Base-by-base conservation (phyloP, 108 stramenopile genomes). In the Bacterosira constricta region DNA sequence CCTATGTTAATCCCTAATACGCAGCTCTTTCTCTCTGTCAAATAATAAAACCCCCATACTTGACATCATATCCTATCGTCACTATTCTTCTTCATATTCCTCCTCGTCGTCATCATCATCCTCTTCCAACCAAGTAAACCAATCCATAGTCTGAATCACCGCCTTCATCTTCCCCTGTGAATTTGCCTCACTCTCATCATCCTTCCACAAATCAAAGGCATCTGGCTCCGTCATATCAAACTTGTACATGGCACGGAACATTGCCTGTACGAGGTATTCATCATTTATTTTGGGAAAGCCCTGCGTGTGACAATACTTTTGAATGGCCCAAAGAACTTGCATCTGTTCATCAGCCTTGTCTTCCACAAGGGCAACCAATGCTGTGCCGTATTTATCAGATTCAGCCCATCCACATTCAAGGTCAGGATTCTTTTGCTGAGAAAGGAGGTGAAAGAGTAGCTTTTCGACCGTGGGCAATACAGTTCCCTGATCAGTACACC, bases 201-300 rank as follows among this genome's bases (percentile, higher is more conserved):
- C 94, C 63, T 95, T 95, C 90, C 91, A 95, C 47, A 74, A 53
- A 17, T 58, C 63, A 73, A 89, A 92, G 10, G 91, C 90, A 52
- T 90, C 94, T 23, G 86, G 91, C 9, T 77, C 80, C 0, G 86
- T 88, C 11, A 95, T 66, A 73, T 95, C 94, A 56, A 62, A 88
- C 82, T 92, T 91, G 86, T 95, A 95, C 94, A 92, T 90, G 49
- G 83, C 63, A 32, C 91, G 78, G 75, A 95, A 92, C 91, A 95
- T 91, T 45, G 88, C 65, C 54, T 92, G 91, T 12, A 92, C 79
- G 15, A 95, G 62, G 47, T 82, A 85, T 55, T 95, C 91, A 41
- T 83, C 90, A 47, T 90, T 83, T 29, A 88, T 46, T 77, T 95
- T 95, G 25, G 94, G 94, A 57, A 95, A 88, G n/a, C 91, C 91